phyloP scores from a whole-genome alignment of 2,329 filamentous ascomycete species.

The Trichoderma polysporum region DNA sequence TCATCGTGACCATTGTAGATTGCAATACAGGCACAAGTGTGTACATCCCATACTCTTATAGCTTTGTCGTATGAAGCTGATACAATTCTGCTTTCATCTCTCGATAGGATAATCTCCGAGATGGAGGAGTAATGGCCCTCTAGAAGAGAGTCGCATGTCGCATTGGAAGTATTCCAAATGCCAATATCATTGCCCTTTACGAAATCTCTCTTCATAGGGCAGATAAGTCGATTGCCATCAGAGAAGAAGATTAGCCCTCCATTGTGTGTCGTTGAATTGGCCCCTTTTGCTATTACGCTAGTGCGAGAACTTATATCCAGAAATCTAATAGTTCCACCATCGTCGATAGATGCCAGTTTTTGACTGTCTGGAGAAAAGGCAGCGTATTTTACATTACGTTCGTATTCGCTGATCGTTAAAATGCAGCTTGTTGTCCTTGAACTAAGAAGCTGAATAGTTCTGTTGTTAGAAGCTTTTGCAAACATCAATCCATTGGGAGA shows the following conservation, averaged over 20 bases:
- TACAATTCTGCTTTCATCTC: neutral
- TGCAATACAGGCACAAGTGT: neutral
- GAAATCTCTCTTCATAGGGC: neutral
- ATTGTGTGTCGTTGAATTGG: accelerated
- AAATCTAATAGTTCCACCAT: accelerated
- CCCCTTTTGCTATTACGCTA: neutral
- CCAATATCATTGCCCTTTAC: neutral
- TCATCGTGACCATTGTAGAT: neutral
- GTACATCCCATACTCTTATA: neutral
- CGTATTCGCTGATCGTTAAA: neutral
- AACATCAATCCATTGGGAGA: neutral
- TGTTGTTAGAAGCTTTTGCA: neutral
- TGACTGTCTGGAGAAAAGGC: neutral
- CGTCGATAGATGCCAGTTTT: neutral
- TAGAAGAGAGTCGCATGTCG: neutral
- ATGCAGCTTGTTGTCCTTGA: neutral
- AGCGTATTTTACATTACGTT: accelerated
- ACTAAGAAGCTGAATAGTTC: neutral
- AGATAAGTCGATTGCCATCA: neutral
- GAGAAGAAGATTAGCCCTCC: neutral
- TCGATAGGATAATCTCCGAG: neutral
- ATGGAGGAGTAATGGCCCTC: neutral
- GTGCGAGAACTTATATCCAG: neutral
- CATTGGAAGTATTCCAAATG: neutral
- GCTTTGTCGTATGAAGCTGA: neutral